Conservation (phyloP, 768 basidiomycete species). For the Clitopilus hobsonii region DNA sequence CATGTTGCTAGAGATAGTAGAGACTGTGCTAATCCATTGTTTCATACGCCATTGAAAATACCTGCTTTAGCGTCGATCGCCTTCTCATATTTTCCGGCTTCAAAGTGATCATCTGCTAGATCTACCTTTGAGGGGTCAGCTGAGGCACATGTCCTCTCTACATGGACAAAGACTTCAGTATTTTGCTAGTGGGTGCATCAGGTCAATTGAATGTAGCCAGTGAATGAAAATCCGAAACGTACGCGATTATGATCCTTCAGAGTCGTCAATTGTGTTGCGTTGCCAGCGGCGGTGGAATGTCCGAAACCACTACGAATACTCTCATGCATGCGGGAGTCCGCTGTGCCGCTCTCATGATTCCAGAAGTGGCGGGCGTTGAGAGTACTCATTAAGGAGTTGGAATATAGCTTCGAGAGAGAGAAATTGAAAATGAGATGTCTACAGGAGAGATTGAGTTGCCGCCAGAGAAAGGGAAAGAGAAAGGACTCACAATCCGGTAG, state of each 20-base stretch:
- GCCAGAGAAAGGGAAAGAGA: background rate
- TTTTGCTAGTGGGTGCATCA: background rate
- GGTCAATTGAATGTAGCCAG: background rate
- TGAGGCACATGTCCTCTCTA: background rate
- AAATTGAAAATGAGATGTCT: constrained; percentile 35
- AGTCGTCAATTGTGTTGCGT: background rate
- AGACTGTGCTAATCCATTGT: background rate
- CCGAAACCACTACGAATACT: background rate
- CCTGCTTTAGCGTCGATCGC: background rate
- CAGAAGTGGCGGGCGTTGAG: constrained; percentile 29
- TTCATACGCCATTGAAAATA: background rate
- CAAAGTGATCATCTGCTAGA: background rate
- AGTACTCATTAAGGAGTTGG: constrained; percentile 35
- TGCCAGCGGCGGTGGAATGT: background rate
- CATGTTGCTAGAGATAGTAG: too few species aligned
- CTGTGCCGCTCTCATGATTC: constrained; percentile 10
- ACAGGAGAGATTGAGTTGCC: background rate
- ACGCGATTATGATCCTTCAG: background rate
- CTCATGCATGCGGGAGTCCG: background rate
- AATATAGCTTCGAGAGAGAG: constrained; percentile 34
- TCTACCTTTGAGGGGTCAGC: background rate
- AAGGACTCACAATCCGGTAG: constrained; percentile 87
- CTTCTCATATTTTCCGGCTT: background rate
- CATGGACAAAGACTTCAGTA: background rate
- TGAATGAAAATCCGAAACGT: background rate